These are phyloP conservation scores for Elaeis oleifera DNA, from an alignment of 202 grass and related monocot genomes.

Conservation along the genomic window DNA sequence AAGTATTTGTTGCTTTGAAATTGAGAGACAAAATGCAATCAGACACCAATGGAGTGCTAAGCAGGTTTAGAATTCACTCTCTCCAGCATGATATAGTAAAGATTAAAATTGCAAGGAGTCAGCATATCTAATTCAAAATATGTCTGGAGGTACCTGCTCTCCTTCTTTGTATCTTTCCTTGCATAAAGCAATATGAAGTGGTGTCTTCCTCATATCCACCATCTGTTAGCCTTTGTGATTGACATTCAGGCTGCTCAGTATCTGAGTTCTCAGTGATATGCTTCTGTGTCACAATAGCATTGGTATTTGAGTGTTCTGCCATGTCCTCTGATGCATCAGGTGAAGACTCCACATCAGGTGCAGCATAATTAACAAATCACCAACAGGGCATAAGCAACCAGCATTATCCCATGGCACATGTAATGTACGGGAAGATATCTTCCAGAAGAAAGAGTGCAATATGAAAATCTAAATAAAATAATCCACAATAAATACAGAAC, in stretches of 20 bases:
- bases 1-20: too few species aligned
- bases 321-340: conserved; percentile 26
- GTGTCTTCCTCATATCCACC: conserved; percentile 66
- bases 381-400: conserved; percentile 79
- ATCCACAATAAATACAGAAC: too few species aligned
- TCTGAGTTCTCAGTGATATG: conserved; percentile 19
- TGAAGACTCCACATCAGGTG: conserved; percentile 43
- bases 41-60: too few species aligned
- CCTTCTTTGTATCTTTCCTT: conserved; percentile 59
- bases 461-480: background rate
- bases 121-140: too few species aligned
- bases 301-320: conserved; percentile 3
- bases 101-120: too few species aligned
- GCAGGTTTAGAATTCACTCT: too few species aligned
- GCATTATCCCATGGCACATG: conserved; percentile 92
- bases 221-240: conserved; percentile 61
- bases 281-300: background rate
- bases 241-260: conserved; percentile 20
- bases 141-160: conserved; percentile 42
- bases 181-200: conserved; percentile 70
- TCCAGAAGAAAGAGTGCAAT: conserved; percentile 21
- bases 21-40: too few species aligned
- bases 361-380: conserved; percentile 94
- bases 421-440: conserved; percentile 85
- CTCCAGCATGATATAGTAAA: too few species aligned